Percentiles rank a stretch among this genome's conserved stretches.
Evolutionary conservation across 345 rosid species (phyloP).

Genomic region (Schrenkiella parvula): DNA sequence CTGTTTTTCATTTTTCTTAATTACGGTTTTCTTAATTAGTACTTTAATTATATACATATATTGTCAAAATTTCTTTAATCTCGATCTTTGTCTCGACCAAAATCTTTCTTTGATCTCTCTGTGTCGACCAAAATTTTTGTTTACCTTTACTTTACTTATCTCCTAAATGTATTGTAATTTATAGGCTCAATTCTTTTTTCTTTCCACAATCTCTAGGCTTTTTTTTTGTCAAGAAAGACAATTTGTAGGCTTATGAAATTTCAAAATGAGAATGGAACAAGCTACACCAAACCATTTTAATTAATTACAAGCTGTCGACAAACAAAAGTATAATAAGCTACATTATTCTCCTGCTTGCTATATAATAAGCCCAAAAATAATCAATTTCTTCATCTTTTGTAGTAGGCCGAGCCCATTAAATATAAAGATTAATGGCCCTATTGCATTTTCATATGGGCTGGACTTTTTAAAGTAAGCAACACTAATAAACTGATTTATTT

Average conservation of each 20-base stretch:
- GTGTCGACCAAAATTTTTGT: slow-evolving; percentile 1
- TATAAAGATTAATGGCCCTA: neutral
- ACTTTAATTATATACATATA: slow-evolving; percentile 3
- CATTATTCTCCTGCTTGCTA: neutral
- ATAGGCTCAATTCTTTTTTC: neutral
- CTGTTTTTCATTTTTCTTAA: neutral
- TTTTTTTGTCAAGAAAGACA: neutral
- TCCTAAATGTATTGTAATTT: neutral
- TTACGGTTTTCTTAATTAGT: neutral
- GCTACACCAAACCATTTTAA: neutral
- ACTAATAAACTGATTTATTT: neutral
- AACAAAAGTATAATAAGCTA: neutral
- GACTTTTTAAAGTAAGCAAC: neutral
- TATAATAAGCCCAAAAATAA: neutral
- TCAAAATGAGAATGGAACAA: neutral
- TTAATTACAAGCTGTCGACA: neutral
- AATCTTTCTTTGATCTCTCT: slow-evolving; percentile 19
- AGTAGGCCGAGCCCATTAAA: neutral
- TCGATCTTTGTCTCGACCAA: slow-evolving; percentile 4
- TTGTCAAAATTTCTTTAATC: slow-evolving; percentile 6
- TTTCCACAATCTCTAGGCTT: neutral
- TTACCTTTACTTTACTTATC: neutral
- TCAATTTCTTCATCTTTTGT: neutral
- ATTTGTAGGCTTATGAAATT: neutral
- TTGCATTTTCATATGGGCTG: neutral